A percentile compares a stretch with the other conserved stretches of the same genome.
Evolutionary conservation across 2,329 filamentous ascomycete species (phyloP).

Genomic region (Xylariaceae sp.): DNA sequence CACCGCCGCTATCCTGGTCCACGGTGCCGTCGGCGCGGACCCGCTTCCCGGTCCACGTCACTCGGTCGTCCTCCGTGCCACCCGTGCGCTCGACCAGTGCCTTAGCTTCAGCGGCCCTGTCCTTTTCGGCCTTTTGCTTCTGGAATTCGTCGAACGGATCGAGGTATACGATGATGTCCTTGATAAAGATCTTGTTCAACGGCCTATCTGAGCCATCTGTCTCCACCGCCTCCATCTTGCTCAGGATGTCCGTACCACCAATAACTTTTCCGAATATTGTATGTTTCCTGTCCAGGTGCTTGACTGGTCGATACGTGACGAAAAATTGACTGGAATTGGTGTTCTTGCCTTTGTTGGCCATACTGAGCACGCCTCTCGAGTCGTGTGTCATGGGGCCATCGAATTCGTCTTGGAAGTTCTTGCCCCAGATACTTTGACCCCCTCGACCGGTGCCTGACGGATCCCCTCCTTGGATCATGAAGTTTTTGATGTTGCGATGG

Average conservation of each 20-base stretch:
- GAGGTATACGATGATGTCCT: constrained; percentile 79
- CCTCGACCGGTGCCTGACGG: constrained; percentile 88
- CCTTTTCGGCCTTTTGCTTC: constrained; percentile 64
- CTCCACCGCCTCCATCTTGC: constrained; percentile 71
- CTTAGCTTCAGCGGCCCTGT: constrained; percentile 52
- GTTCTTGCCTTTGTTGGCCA: constrained; percentile 99
- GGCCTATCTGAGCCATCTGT: constrained; percentile 75
- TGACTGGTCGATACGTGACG: constrained; percentile 78
- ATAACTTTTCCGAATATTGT: constrained; percentile 92
- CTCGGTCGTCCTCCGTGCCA: constrained; percentile 79
- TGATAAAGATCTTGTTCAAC: constrained; percentile 72
- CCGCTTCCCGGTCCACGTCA: constrained; percentile 95
- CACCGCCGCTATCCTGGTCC: constrained; percentile 37
- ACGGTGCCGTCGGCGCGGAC: constrained; percentile 65
- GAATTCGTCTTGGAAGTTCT: constrained; percentile 90
- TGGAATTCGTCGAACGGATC: constrained; percentile 95
- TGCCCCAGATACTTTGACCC: constrained; percentile 89
- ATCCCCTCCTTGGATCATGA: constrained; percentile 98
- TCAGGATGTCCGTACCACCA: constrained; percentile 67
- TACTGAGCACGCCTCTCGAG: constrained; percentile 73
- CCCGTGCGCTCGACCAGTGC: constrained; percentile 61
- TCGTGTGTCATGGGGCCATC: constrained; percentile 86
- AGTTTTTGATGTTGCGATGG: constrained; percentile 89
- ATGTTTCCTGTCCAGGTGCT: constrained; percentile 90
- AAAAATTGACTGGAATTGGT: constrained; percentile 96